Evolutionary conservation across 2,329 filamentous ascomycete genomes (phyloP), one percentile per base, ranked within the genome.

Genomic region (Colletotrichum eremochloae): DNA sequence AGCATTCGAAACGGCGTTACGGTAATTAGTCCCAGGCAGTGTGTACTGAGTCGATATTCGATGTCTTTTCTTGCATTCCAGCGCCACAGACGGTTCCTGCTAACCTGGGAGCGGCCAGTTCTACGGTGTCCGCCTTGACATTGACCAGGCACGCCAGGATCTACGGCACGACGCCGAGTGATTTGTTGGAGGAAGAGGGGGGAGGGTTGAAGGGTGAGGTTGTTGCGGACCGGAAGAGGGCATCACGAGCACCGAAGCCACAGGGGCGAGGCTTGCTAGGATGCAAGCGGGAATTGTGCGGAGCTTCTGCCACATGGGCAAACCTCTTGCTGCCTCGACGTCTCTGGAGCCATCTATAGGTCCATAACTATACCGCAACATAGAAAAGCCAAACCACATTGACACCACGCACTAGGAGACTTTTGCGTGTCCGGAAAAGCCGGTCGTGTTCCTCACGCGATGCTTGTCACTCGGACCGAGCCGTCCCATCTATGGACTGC

Each of bases 1-100:
- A 71, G 74, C 74, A 75, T 75, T 75, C 74, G 68, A 74, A 71
- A 74, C 64, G 74, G 74, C 74, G 74, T 75, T 73, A 74, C 64
- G 73, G 73, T 73, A 70, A 73, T 71, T 73, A 66, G 71, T 73
- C 67, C 68, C 68, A 73, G 71, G 71, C 71, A 73, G 67, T 62
- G 71, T 71, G 58, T 71, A 71, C 63, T 71, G 71, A 73, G 68
- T 73, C 67, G 66, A 69, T 72, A 72, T 72, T 72, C 70, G 60
- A 72, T 70, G 70, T 69, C 68, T 70, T 63, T 72, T 72, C 70
- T 69, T 72, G 70, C 66, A 72, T 70, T 42, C 66, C 67, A 68
- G 66, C 58, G 55, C 44, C 40, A 61, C 38, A 31, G 18, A 50
- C 53, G 40, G 60, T 14, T n/a, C 24, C 33, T 68, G 24, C 42